Evolutionary conservation across 2,329 filamentous ascomycete genomes (phyloP).

Genomic region (Cladosporium phlei): DNA sequence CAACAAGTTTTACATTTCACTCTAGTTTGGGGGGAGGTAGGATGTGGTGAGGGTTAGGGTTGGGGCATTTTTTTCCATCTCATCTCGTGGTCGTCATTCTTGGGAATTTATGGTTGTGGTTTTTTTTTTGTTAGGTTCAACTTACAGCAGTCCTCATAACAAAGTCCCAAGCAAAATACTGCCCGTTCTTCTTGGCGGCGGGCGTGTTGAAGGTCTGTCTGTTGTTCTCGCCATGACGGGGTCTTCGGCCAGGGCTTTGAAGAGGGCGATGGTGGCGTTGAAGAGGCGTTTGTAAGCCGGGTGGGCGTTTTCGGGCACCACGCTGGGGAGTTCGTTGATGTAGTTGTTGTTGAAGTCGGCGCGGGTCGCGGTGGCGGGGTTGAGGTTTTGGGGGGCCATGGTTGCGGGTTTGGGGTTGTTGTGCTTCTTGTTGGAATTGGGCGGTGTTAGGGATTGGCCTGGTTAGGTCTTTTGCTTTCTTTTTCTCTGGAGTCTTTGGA

Average conservation of each 20-base stretch:
- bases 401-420: neutral
- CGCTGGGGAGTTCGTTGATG: too few species aligned
- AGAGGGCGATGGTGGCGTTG: neutral
- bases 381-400: neutral
- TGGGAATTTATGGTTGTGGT: neutral
- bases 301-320: neutral
- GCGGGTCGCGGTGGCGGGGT: neutral
- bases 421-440: neutral
- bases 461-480: too few species aligned
- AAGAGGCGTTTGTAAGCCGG: neutral
- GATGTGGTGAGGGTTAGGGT: neutral
- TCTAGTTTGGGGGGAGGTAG: neutral
- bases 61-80: neutral
- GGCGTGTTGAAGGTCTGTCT: constrained; percentile 1
- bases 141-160: neutral
- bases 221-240: constrained; percentile 4
- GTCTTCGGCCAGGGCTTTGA: neutral
- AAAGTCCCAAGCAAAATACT: constrained; percentile 4
- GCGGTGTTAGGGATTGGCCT: too few species aligned
- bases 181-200: neutral
- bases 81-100: too few species aligned
- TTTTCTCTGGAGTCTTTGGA: too few species aligned
- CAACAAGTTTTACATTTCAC: too few species aligned
- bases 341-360: neutral
- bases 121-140: too few species aligned